Base-by-base conservation (phyloP, 768 basidiomycete species). In the Rhodotorula taiwanensis region DNA sequence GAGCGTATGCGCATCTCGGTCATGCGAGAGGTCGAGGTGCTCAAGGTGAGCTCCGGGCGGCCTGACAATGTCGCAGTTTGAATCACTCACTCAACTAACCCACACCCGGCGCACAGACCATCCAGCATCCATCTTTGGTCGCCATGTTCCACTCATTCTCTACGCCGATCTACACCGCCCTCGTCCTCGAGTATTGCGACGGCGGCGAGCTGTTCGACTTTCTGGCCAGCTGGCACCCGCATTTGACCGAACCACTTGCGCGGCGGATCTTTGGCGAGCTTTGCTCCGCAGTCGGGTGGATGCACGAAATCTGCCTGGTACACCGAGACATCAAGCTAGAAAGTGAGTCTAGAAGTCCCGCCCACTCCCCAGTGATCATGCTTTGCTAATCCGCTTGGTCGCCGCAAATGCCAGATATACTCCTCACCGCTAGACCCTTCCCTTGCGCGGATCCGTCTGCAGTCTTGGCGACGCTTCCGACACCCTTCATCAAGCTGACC, bases 291-390 rank as follows among this genome's bases (percentile, higher is more conserved):
- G 86, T 92, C 0, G 84, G 83, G 9, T 94, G 89, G 88, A 84
- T 94, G 83, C 90, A 94, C 72, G 79, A 82, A 43, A 86, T 87
- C 20, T 85, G 84, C 2, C 80, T 92, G 44, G 89, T 94, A 3
- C 91, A 94, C 75, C 81, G 91, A 6, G 91, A 93, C 76, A 84
- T 94, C 77, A 94, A 94, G 77, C 83, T 81, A 34, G 81, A 81
- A 70, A 81, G 81, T 81, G 69, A 72, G 41, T 42, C 31, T 10
- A n/a, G n/a, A n/a, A 2, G 9, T 14, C 15, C 4, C 10, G 33
- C 25, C 36, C 47, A 2, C 27, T 27, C 54, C 45, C 43, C 34
- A 30, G 14, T 4, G 48, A 42, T 43, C 5, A 5, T 13, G n/a
- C 23, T 8, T 2, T 20, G 5, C 23, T 20, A 1, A 31, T 4